Percentiles rank a stretch among this genome's conserved stretches.
Conservation (phyloP, 2,329 filamentous ascomycete genomes). For the Gnomoniopsis smithogilvyi region DNA sequence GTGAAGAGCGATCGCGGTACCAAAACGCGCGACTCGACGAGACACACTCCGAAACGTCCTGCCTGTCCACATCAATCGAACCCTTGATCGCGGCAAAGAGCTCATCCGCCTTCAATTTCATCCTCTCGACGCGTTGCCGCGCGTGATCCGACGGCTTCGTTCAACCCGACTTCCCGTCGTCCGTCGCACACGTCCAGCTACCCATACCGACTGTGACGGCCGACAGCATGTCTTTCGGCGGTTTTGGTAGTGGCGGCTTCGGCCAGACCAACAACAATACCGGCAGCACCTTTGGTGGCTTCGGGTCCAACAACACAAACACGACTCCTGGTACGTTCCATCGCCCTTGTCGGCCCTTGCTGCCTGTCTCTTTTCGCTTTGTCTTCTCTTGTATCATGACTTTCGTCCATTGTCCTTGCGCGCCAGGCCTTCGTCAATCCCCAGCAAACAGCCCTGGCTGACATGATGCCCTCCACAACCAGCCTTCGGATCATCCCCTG, state of each 20-base stretch:
- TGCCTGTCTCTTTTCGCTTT: background rate
- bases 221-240: conserved; percentile 53
- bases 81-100: conserved; percentile 11
- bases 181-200: conserved; percentile 4
- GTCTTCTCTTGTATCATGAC: conserved; percentile 19
- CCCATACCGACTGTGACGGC: conserved; percentile 16
- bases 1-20: background rate
- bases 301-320: conserved; percentile 41
- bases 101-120: background rate
- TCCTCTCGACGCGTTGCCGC: conserved; percentile 27
- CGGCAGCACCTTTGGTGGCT: conserved; percentile 53
- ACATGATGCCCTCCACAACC: conserved; percentile 20
- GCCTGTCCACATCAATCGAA: background rate
- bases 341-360: background rate
- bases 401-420: conserved; percentile 7
- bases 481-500: conserved; percentile 36
- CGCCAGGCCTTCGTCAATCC: conserved; percentile 22
- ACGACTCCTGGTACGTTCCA: conserved; percentile 50
- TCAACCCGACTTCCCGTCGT: conserved; percentile 12
- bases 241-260: conserved; percentile 54
- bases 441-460: conserved; percentile 16
- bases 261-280: conserved; percentile 47
- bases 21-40: background rate
- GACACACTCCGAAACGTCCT: background rate
- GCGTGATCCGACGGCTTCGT: conserved; percentile 23